Base-by-base conservation (phyloP, 1,139 yeast genomes). In the Kodamaea derodonti region DNA sequence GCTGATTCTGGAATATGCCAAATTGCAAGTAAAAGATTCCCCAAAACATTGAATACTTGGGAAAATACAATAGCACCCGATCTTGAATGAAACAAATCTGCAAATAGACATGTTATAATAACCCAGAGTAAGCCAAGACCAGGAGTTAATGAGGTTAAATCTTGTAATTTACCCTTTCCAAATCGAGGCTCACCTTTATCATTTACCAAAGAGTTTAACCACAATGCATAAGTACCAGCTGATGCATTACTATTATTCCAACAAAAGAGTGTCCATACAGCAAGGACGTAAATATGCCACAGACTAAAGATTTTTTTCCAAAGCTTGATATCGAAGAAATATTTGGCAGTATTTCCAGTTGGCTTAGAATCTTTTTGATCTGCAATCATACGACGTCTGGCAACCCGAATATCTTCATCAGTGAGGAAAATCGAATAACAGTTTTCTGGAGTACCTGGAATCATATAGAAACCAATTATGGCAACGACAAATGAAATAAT, bases 361-460 rank as follows among this genome's bases (percentile, higher is more conserved):
- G 65, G 63, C 35, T 49, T 52, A 20, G 57, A 39, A 17, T 53
- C 59, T 38, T 65, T 64, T 38, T 63, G 65, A 49, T 74, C 73
- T 17, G 59, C 58, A 37, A 55, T 62, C 54, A 80, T 65, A 54
- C 87, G 71, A 34, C 62, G 64, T 44, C 83, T 65, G n/a, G 85
- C 84, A 35, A 81, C 58, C 39, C 72, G 60, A 31, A 80, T 78
- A 43, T 82, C 92, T 26, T 80, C 82, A 47, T 80, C 83, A 5
- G 75, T 63, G 42, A 77, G 62, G 52, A 72, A 73, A 40, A 75
- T 65, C 30, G 80, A 69, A 53, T 73, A 72, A 46, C 81, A 75
- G 35, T 72, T 69, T 38, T 65, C 57, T 14, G 92, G 92, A 23
- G 84, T 79, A 31, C 87, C 90, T 2, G 92, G 92, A 42, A 81